A percentile compares a stretch with the other conserved stretches of the same genome.
Conservation (phyloP, 805 yeast genomes). For the Grigorovia transvaalensis region DNA sequence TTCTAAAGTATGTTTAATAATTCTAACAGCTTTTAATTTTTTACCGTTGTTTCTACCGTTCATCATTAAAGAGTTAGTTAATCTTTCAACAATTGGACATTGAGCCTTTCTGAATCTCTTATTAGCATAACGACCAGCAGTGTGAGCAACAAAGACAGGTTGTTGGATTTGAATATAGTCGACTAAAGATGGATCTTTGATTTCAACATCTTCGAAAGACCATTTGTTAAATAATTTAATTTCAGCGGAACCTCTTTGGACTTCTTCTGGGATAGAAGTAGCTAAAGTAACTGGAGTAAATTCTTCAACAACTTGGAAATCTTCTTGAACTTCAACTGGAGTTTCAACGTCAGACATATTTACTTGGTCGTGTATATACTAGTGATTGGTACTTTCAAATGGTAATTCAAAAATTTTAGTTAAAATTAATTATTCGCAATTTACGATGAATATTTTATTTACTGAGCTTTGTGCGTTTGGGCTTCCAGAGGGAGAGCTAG, state of each 20-base stretch:
- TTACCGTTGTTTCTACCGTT: slow-evolving; percentile 99
- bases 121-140: slow-evolving; percentile 99
- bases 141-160: slow-evolving; percentile 97
- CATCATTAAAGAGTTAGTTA: slow-evolving; percentile 99
- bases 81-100: slow-evolving; percentile 98
- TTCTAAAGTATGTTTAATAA: slow-evolving; percentile 98
- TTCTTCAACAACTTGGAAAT: slow-evolving; percentile 66
- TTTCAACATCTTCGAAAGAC: slow-evolving; percentile 96
- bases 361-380: slow-evolving; percentile 1
- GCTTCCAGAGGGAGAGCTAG: not conserved
- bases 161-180: slow-evolving; percentile 97
- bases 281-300: slow-evolving; percentile 66
- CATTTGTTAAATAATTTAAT: slow-evolving; percentile 99
- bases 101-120: slow-evolving; percentile 99
- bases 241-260: slow-evolving; percentile 91
- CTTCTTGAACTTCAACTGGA: slow-evolving; percentile 50
- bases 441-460: not conserved
- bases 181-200: slow-evolving; percentile 94
- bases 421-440: not conserved
- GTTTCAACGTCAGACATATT: slow-evolving; percentile 82
- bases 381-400: not conserved
- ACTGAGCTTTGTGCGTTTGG: not conserved
- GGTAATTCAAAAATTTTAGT: not conserved
- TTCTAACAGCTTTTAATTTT: slow-evolving; percentile 99
- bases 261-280: slow-evolving; percentile 93